Evolutionary conservation across 371 early-diverging fungal genomes (phyloP).

Genomic region (Encephalitozoon hellem): DNA sequence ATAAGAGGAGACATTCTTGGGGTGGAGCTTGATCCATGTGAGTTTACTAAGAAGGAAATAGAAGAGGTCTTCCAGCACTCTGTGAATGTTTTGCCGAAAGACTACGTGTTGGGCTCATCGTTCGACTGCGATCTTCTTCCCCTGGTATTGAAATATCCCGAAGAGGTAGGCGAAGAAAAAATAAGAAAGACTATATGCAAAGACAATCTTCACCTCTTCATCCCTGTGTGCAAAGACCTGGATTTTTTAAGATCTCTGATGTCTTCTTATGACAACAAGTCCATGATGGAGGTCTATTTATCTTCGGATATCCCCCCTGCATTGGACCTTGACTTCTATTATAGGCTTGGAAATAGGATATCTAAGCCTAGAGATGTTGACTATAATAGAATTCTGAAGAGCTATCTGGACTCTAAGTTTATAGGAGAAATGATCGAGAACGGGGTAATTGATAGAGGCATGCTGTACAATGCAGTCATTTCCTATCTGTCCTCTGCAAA

Average conservation of each 20-base stretch:
- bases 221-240: neutral
- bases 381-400: neutral
- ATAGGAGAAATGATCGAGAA: neutral
- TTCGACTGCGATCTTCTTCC: neutral
- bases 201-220: neutral
- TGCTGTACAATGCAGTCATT: neutral
- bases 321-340: neutral
- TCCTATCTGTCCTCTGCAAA: neutral
- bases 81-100: constrained; percentile 26
- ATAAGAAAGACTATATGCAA: neutral
- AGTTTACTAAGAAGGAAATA: constrained; percentile 14
- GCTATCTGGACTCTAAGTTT: constrained; percentile 13
- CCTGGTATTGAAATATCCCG: constrained; percentile 14
- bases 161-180: neutral
- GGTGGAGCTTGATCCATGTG: neutral
- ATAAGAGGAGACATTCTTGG: neutral
- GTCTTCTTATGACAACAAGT: neutral
- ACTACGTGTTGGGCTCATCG: neutral
- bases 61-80: constrained; percentile 6
- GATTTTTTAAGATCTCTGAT: neutral
- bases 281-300: neutral
- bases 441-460: neutral
- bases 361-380: neutral
- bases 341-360: neutral
- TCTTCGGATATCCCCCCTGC: neutral